Evolutionary conservation across 2,329 filamentous ascomycete genomes (phyloP), one percentile per base, ranked within the genome.

Genomic region (Mariannaea elegans): DNA sequence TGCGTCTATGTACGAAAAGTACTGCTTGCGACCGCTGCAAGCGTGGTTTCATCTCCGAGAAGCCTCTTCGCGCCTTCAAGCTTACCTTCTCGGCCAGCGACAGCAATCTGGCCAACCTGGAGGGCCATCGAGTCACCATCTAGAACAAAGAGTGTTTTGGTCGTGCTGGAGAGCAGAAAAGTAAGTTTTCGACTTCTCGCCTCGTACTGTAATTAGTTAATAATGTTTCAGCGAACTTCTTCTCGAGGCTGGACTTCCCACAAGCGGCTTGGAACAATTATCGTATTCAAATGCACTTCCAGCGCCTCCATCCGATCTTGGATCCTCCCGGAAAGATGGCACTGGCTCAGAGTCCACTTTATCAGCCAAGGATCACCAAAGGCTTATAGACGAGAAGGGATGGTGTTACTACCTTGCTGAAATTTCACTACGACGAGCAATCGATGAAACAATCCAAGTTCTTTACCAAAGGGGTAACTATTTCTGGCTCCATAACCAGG

Each of bases 371-470:
- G 53, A 50, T 18, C 29, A 62, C 8, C 60, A 56, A 18, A 55
- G 54, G 3, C 55, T 54, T 6, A 24, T 58, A n/a, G 60, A 62
- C 8, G 60, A 62, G 24, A 50, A 50, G 6, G 56, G 60, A 3
- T 62, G 60, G 60, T 62, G 39, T 18, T 62, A 59, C 48, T 62
- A 62, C 27, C 41, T 62, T 2, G 53, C 60, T 4, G 60, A 62
- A 18, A 59, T 62, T 8, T 56, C 56, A 4, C 52, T 56, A 14
- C 27, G 60, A 3, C 55, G 60, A 14, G 42, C 56, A 9, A 59
- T 62, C 14, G 56, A 62, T 31, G 60, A 59, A 3, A 59, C 47
- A 1, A 44, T 62, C 3, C 48, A 48, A n/a, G 39, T 56, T 10
- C 36, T 59, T 6, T 62, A 62, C 21, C 50, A 49, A 12, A 31